Evolutionary conservation across 768 basidiomycete genomes (phyloP), one percentile per base, ranked within the genome.

Genomic region (Pseudohyphozyma bogoriensis): DNA sequence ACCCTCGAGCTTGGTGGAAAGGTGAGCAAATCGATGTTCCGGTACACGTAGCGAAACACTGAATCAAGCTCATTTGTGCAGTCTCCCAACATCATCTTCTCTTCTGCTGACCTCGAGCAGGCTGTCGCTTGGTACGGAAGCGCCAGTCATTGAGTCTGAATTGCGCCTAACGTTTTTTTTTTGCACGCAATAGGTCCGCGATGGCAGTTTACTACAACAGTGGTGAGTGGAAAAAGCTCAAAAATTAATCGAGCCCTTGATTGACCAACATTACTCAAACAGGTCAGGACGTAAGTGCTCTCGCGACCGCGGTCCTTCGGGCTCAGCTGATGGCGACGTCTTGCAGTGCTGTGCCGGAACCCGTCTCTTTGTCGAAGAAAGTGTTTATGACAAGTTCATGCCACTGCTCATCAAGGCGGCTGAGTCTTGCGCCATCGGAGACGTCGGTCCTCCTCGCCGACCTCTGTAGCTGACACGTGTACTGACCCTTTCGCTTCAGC

Each of bases 101-200:
- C 89, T 68, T 86, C 85, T 44, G 91, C 92, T 39, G 85, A 96
- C 73, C 75, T 95, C 59, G 87, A 95, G 60, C 83, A 90, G 79
- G 87, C 76, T 5, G 73, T 73, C 0, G 59, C 69, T 10, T 77
- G 76, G 75, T n/a, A 62, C 70, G 6, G 47, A 18, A 20, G n/a
- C n/a, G n/a, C n/a, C n/a, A n/a, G n/a, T n/a, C n/a, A n/a, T n/a
- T n/a, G n/a, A n/a, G n/a, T n/a, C n/a, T n/a, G n/a, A n/a, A n/a
- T n/a, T n/a, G n/a, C n/a, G n/a, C n/a, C n/a, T n/a, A n/a, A n/a
- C n/a, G n/a, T n/a, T n/a, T n/a, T n/a, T n/a, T n/a, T n/a, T n/a
- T n/a, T n/a, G n/a, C n/a, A n/a, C n/a, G n/a, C n/a, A n/a, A n/a
- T n/a, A n/a, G n/a, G n/a, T 44, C 42, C 15, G 53, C 53, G 9